Conservation (phyloP, 768 basidiomycete genomes). For the Pilatotrama ljubarskyi region DNA sequence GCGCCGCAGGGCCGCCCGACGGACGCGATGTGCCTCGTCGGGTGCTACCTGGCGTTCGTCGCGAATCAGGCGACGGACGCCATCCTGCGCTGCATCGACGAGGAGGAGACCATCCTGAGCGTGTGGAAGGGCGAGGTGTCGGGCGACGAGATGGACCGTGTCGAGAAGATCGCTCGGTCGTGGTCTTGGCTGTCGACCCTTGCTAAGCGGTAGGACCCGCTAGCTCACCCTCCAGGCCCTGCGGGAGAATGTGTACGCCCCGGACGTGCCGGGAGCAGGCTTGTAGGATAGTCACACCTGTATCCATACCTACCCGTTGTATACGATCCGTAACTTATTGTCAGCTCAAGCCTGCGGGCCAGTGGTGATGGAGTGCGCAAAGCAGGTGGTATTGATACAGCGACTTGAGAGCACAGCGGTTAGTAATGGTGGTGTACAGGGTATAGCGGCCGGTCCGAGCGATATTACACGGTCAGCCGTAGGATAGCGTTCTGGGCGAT, state of each 20-base stretch:
- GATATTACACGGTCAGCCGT: conserved; percentile 4
- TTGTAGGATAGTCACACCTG: background rate
- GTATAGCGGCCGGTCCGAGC: conserved; percentile 2
- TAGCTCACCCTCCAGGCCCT: background rate
- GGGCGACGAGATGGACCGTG: conserved; percentile 29
- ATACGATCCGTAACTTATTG: background rate
- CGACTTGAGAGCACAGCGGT: background rate
- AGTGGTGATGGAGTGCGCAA: background rate
- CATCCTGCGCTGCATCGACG: conserved; percentile 28
- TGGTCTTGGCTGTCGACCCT: conserved; percentile 25
- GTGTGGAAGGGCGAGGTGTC: conserved; percentile 35
- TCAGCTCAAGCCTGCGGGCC: background rate
- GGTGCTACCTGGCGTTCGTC: conserved; percentile 32
- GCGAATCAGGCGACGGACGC: conserved; percentile 24
- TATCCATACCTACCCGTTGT: conserved; percentile 10
- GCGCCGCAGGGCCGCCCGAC: conserved; percentile 31
- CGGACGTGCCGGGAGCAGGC: background rate
- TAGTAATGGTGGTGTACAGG: conserved; percentile 9
- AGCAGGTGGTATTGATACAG: conserved; percentile 11
- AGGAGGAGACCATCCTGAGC: conserved; percentile 27
- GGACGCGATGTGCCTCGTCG: conserved; percentile 32
- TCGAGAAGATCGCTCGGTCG: conserved; percentile 29
- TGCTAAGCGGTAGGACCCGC: background rate
- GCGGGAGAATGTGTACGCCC: background rate
- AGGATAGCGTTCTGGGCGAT: conserved; percentile 16